phyloP scores from a whole-genome alignment of 1,284 basidiomycete genomes.

The Tausonia pullulans region DNA sequence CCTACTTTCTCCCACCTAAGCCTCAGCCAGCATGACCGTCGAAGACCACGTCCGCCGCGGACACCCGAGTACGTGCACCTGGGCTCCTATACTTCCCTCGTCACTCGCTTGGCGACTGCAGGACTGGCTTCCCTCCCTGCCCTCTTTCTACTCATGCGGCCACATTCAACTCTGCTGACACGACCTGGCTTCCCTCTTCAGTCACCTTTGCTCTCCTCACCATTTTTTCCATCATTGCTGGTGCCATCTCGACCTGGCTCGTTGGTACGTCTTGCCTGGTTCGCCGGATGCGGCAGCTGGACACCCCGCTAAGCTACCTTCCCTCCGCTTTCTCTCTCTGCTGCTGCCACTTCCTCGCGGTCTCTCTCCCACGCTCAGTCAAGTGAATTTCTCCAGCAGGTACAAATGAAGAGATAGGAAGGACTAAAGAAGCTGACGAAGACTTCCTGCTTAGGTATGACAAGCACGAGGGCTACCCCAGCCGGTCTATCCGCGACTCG shows the following conservation, averaged over 20 bases:
- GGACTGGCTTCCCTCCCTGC: background rate
- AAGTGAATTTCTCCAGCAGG: too few species aligned
- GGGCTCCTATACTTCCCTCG: background rate
- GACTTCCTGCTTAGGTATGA: too few species aligned
- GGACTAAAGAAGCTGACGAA: too few species aligned
- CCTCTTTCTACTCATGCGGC: too few species aligned
- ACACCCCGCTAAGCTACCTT: background rate
- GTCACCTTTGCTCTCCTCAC: constrained; percentile 28
- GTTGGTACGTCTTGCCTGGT: background rate
- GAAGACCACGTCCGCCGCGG: constrained; percentile 26
- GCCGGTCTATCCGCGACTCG: constrained; percentile 28
- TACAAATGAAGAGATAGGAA: too few species aligned
- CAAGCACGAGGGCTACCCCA: constrained; percentile 26
- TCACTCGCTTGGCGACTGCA: background rate
- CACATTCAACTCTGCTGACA: too few species aligned
- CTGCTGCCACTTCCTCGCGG: too few species aligned
- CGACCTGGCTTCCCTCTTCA: background rate
- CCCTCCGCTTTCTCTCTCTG: too few species aligned
- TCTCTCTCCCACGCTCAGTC: too few species aligned
- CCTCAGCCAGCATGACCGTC: background rate
- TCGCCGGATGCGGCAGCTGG: too few species aligned
- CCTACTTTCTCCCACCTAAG: background rate
- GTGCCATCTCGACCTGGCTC: constrained; percentile 10
- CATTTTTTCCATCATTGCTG: constrained; percentile 22
- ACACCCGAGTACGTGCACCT: constrained; percentile 24